These are phyloP conservation scores for Jimgerdemannia flammicorona DNA, from an alignment of 192 early-diverging fungal species.

Conservation along the genomic window DNA sequence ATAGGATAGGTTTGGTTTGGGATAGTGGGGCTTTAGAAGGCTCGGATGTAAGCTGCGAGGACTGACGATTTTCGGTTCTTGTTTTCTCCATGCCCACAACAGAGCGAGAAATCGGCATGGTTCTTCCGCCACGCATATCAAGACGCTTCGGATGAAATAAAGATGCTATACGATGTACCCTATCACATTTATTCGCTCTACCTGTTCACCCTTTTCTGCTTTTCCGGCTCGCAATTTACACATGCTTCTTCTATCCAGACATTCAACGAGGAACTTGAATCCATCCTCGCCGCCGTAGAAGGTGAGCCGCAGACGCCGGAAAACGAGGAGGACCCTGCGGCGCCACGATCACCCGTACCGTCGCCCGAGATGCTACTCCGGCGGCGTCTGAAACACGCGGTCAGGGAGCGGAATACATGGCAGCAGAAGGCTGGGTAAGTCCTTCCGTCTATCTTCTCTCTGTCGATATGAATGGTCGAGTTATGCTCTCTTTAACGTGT, in stretches of 20 bases:
- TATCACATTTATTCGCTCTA: background rate
- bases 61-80: background rate
- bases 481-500: background rate
- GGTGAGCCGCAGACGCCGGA: background rate
- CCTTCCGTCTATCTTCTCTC: background rate
- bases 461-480: background rate
- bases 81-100: background rate
- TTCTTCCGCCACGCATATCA: slow-evolving; percentile 7
- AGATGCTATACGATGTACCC: slow-evolving; percentile 7
- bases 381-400: background rate
- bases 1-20: too few relatives aligned
- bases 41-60: background rate
- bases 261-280: slow-evolving; percentile 15
- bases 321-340: background rate
- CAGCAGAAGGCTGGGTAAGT: slow-evolving; percentile 4
- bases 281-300: slow-evolving; percentile 1
- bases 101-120: slow-evolving; percentile 7
- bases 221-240: background rate
- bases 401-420: slow-evolving; percentile 1
- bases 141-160: slow-evolving; percentile 12
- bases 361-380: background rate
- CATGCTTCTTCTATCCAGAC: background rate
- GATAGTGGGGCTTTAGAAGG: too few relatives aligned
- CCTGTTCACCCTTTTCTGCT: background rate
- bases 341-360: background rate